Base-by-base conservation (phyloP, 306 rosid genomes). In the Ochetophila trinervis region DNA sequence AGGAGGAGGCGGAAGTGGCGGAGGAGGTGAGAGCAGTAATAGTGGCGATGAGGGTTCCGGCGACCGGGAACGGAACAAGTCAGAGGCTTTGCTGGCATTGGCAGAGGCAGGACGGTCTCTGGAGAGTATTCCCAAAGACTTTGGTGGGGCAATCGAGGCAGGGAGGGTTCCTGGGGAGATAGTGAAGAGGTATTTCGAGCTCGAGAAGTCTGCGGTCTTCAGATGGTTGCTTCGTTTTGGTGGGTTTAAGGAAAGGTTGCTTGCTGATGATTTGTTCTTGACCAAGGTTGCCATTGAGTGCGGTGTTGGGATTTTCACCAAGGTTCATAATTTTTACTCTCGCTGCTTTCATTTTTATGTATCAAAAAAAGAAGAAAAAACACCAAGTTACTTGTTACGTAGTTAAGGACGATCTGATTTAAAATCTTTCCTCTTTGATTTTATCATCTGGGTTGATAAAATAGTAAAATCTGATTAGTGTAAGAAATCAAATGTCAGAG, bases 221-320 rank as follows among this genome's bases (percentile, higher is more conserved):
- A 66, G 96, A 34, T 87, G 95, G 96, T 44, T 92, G 82, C 75
- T 92, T 45, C 66, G 74, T 14, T 92, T 89, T 35, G 93, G 83
- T 22, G 98, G 96, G 61, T 92, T 92, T 66, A 87, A 84, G 82
- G 98, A 92, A 75, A 78, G 98, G 75, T 71, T 92, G 85, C 82
- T 92, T 21, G 98, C 91, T 8, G 98, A 89, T 78, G 96, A 92
- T 60, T 69, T 92, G 86, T 92, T 92, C 82, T 70, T 89, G 71
- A 71, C 89, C 22, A 92, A 92, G 76, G 93, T 92, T 78, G 88
- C 78, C 22, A 89, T 89, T 19, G 98, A 92, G 75, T 89, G 95
- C 59, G 83, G 86, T 44, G 95, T 92, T 68, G 92, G 95, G 10
- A 81, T 92, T 62, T 87, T 92, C 76, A 89, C 98, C 16, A 89